Percentiles rank a stretch among this genome's conserved stretches.
Conservation (phyloP, 306 rosid genomes). For the Prunus mongolica region DNA sequence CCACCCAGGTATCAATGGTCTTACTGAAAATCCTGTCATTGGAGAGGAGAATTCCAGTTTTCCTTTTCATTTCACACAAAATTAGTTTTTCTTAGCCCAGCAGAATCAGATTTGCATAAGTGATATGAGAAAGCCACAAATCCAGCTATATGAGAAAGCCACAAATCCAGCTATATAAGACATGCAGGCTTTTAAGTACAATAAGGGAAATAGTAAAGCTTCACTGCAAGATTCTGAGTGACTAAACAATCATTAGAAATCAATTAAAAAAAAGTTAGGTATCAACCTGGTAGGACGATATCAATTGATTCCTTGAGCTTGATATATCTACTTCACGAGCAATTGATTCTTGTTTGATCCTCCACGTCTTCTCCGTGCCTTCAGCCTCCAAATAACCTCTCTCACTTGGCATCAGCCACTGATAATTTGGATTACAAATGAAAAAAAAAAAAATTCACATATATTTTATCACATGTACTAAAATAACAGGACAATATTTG, state of each 20-base stretch:
- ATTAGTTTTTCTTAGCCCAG: neutral
- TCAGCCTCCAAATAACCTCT: conserved; percentile 79
- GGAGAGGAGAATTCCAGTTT: neutral
- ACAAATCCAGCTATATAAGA: neutral
- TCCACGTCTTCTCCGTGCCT: conserved; percentile 80
- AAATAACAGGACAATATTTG: neutral
- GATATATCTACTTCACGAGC: conserved; percentile 59
- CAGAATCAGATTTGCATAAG: neutral
- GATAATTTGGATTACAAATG: neutral
- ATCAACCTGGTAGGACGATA: conserved; percentile 67
- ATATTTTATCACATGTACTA: neutral
- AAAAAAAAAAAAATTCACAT: neutral
- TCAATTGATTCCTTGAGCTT: conserved; percentile 70
- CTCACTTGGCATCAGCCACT: conserved; percentile 90
- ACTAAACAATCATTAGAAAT: neutral
- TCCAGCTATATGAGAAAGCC: neutral
- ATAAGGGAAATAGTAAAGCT: neutral
- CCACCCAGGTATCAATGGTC: neutral
- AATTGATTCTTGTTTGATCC: conserved; percentile 66
- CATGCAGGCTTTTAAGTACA: neutral
- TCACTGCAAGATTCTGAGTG: neutral
- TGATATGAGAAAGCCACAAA: neutral
- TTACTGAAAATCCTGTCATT: neutral
- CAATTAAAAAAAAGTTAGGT: conserved; percentile 5
- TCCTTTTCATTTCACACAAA: neutral